Base-by-base conservation (phyloP, 2,329 filamentous ascomycete species). In the Sporothrix euskadiensis region DNA sequence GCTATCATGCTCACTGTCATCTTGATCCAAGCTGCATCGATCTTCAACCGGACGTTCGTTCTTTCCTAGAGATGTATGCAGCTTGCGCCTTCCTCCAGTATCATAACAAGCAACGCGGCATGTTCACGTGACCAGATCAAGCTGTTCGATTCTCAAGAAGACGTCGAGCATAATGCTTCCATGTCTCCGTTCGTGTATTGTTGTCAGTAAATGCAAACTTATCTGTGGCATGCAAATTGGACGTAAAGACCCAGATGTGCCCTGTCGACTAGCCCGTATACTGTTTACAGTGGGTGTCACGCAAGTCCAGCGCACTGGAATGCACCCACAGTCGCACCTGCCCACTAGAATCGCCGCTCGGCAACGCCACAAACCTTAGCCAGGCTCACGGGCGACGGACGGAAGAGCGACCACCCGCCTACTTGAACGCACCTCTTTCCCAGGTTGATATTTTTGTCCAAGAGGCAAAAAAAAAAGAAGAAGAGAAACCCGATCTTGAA, bases 341-440 rank as follows among this genome's bases (percentile, higher is more conserved):
- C 44, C 70, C 44, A 32, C 70, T 65, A 52, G 47, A 65, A 41
- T n/a, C 69, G 69, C 57, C 61, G 57, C 70, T 65, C n/a, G 70
- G 70, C 70, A 71, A 71, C 70, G 59, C 47, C 12, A 39, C 57
- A 54, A 52, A 7, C 12, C 41, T 30, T 39, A 66, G 10, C 39
- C 39, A 66, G 39, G 22, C 39, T 39, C 14, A 22, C 22, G 3
- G n/a, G 61, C 39, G 39, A 47, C 10, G 61, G 12, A 22, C 57
- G 57, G 57, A 32, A 71, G 57, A 54, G 57, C 70, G 30, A 30
- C 47, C 39, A 9, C 65, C 57, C 26, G 57, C 57, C 57, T 71
- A 71, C 70, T 71, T 71, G 57, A 71, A 63, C 70, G 57, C 57
- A 47, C 57, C 57, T 63, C 70, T 19, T 54, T 71, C 69, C 68